phyloP scores from a whole-genome alignment of 2,329 filamentous ascomycete genomes.

The Sporothrix curviconia region DNA sequence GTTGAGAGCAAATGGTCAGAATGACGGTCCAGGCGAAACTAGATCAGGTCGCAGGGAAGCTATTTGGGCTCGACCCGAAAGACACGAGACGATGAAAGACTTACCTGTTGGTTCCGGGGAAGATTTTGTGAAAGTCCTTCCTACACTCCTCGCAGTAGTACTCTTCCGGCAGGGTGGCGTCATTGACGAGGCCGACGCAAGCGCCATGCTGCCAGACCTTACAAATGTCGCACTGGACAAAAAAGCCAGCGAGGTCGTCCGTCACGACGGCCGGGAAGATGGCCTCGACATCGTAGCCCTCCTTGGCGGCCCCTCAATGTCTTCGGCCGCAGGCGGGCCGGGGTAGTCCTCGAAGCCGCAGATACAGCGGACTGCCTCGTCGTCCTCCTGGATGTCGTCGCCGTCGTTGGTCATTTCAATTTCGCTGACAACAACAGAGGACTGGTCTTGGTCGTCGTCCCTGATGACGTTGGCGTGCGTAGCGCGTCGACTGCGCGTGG shows the following conservation, averaged over 20 bases:
- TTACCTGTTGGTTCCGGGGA: constrained; percentile 77
- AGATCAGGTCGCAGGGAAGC: neutral
- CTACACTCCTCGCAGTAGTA: constrained; percentile 97
- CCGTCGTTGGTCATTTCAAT: constrained; percentile 55
- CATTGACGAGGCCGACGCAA: constrained; percentile 94
- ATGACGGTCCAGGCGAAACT: neutral
- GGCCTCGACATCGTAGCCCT: constrained; percentile 51
- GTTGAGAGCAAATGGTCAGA: constrained; percentile 32
- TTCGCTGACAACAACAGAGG: constrained; percentile 33
- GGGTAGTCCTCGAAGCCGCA: constrained; percentile 95
- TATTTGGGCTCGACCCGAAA: too few relatives aligned
- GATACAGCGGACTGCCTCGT: constrained; percentile 91
- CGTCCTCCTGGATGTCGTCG: constrained; percentile 72
- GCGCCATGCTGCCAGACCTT: constrained; percentile 99
- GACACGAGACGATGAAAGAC: constrained; percentile 28
- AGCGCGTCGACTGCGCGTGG: constrained; percentile 53
- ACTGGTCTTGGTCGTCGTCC: constrained; percentile 51
- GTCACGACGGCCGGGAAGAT: constrained; percentile 57
- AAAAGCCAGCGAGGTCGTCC: constrained; percentile 88
- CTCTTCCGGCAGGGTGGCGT: constrained; percentile 86
- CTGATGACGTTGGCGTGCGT: constrained; percentile 16
- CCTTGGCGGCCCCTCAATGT: constrained; percentile 46
- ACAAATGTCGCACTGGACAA: constrained; percentile 95
- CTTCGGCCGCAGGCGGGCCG: constrained; percentile 61
- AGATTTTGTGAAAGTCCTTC: constrained; percentile 83